These are phyloP conservation scores for Mycena alexandri DNA, from an alignment of 768 basidiomycete genomes.

Conservation along the genomic window DNA sequence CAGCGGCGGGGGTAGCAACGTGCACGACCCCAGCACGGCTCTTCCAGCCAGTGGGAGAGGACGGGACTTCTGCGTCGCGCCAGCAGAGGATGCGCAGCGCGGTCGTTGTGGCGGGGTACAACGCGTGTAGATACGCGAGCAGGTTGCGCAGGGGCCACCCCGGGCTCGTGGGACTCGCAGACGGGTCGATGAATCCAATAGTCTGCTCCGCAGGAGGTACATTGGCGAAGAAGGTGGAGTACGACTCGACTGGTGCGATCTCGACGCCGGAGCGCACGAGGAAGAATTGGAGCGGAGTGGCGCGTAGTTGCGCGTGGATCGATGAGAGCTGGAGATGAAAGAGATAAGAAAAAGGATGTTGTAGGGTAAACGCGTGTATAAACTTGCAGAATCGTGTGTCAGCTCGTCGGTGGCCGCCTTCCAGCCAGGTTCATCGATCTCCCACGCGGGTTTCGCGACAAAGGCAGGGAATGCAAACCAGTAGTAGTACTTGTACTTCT, in stretches of 20 bases:
- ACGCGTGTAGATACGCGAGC: constrained; percentile 80
- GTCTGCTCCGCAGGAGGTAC: constrained; percentile 53
- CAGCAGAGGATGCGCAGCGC: constrained; percentile 80
- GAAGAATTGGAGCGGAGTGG: constrained; percentile 68
- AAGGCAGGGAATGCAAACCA: constrained; percentile 99
- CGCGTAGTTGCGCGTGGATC: constrained; percentile 64
- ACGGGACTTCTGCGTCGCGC: constrained; percentile 72
- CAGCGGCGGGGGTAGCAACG: constrained; percentile 41
- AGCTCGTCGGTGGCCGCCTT: constrained; percentile 60
- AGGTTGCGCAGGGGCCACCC: constrained; percentile 97
- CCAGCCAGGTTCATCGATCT: constrained; percentile 77
- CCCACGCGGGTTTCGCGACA: constrained; percentile 91
- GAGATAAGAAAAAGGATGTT: constrained; percentile 3
- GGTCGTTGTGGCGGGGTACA: constrained; percentile 63
- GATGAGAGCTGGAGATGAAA: constrained; percentile 56
- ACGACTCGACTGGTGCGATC: constrained; percentile 69
- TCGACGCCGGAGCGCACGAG: constrained; percentile 61
- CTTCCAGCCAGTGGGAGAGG: constrained; percentile 60
- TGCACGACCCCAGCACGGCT: constrained; percentile 72
- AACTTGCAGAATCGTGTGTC: constrained; percentile 55
- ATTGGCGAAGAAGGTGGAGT: constrained; percentile 67
- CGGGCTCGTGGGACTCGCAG: constrained; percentile 77
- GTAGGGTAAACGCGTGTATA: constrained; percentile 1
- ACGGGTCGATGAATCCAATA: constrained; percentile 87
- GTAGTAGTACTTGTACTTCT: constrained; percentile 97